A percentile compares a stretch with the other conserved stretches of the same genome.
Conservation (phyloP, 352 stramenopile genomes). For the Phytophthora rubi region DNA sequence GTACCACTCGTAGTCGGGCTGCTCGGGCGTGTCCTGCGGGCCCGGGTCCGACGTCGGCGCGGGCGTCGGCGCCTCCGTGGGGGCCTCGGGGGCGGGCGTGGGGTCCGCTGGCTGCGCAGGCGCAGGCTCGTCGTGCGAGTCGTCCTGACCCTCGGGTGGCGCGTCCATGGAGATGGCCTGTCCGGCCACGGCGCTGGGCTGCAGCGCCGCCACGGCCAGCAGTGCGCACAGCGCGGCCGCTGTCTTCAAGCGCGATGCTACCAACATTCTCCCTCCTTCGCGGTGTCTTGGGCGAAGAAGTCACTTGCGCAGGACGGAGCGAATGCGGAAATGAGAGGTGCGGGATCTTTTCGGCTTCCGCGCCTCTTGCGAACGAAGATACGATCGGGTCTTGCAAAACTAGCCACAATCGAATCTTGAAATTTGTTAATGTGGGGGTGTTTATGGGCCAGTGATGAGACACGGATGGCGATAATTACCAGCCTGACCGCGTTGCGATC, state of each 20-base stretch:
- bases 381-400: constrained; percentile 18
- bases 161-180: constrained; percentile 17
- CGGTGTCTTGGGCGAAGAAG: background rate
- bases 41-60: constrained; percentile 9
- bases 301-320: constrained; percentile 19
- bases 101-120: constrained; percentile 1
- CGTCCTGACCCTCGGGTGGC: constrained; percentile 10
- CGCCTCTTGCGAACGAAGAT: constrained; percentile 19
- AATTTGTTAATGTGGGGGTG: background rate
- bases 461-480: constrained; percentile 18
- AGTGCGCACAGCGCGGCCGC: constrained; percentile 29
- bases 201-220: constrained; percentile 26
- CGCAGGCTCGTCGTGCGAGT: constrained; percentile 23
- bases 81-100: constrained; percentile 2
- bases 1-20: constrained; percentile 62
- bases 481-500: constrained; percentile 21
- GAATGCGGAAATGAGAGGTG: constrained; percentile 31
- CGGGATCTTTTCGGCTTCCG: constrained; percentile 16
- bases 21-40: constrained; percentile 27
- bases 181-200: constrained; percentile 23
- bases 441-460: constrained; percentile 3
- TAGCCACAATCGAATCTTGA: constrained; percentile 1
- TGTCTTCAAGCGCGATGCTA: constrained; percentile 26
- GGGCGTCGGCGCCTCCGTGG: constrained; percentile 9
- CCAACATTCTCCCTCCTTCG: constrained; percentile 26